A percentile compares a stretch with the other conserved stretches of the same genome.
These are phyloP conservation scores for Kwoniella mangroviensis DNA, from an alignment of 768 basidiomycete genomes.

Conservation along the genomic window DNA sequence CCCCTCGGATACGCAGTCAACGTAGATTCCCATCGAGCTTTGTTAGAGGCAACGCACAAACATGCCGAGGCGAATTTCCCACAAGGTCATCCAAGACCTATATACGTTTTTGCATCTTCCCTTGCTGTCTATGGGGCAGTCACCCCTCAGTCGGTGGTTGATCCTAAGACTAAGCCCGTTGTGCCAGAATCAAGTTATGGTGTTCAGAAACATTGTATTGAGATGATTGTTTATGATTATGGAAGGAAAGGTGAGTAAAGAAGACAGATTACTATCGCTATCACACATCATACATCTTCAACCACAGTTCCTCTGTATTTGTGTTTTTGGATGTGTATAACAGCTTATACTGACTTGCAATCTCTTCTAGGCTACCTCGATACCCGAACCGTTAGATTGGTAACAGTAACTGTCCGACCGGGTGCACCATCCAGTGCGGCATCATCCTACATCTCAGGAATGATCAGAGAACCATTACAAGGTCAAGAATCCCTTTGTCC, in stretches of 20 bases:
- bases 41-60: constrained; percentile 43
- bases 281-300: too few relatives aligned
- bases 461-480: constrained; percentile 57
- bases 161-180: constrained; percentile 56
- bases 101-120: constrained; percentile 55
- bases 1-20: constrained; percentile 62
- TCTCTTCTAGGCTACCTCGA: constrained; percentile 51
- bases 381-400: constrained; percentile 55
- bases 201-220: constrained; percentile 54
- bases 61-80: constrained; percentile 39
- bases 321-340: too few relatives aligned
- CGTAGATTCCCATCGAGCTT: constrained; percentile 54
- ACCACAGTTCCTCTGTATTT: too few relatives aligned
- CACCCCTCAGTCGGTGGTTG: constrained; percentile 51
- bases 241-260: constrained; percentile 52
- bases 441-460: constrained; percentile 58
- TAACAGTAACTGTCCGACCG: constrained; percentile 56
- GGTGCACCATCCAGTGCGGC: constrained; percentile 58
- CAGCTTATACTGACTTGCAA: too few relatives aligned
- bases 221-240: constrained; percentile 57
- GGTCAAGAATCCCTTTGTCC: constrained; percentile 50
- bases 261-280: too few relatives aligned
- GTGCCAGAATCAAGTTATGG: constrained; percentile 57
- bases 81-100: constrained; percentile 38
- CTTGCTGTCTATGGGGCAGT: constrained; percentile 57